Base-by-base conservation (phyloP, 768 basidiomycete genomes). In the Pisolithus orientalis region DNA sequence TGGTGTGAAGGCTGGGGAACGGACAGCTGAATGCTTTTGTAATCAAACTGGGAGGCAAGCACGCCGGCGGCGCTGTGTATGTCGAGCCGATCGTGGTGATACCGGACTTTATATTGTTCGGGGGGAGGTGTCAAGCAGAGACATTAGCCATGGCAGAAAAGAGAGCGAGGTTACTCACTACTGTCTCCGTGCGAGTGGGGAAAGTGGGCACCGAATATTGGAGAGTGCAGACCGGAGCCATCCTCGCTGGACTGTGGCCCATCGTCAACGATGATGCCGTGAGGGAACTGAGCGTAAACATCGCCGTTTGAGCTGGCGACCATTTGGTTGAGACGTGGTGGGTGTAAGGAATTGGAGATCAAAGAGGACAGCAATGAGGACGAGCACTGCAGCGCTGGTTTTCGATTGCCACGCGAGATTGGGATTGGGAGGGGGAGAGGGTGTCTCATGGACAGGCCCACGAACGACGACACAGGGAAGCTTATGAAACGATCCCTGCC, bases 171-270 rank as follows among this genome's bases (percentile, higher is more conserved):
- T 64, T 68, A 72, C 77, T 74, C 67, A 80, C 62, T 64, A 62
- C 71, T 76, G 76, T 78, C 75, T 55, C 72, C 70, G 71, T 74
- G 72, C 51, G 70, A 66, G 56, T 74, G 66, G 66, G 74, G 71
- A 59, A 72, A 76, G 27, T 72, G 71, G 46, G 76, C 65, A 51
- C 72, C 73, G 69, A 84, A 84, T 49, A 82, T 76, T 58, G 87
- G 86, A 2, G 87, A 87, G 60, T 86, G 84, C 24, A 88, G 69
- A 54, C 83, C 85, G 49, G 86, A 87, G 63, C 83, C 80, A 62
- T 87, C 86, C 63, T 87, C 85, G 66, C 83, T 85, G 24, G 84
- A 85, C 69, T 82, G 84, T 42, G 78, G 76, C 38, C 83, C 79
- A 61, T 87, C 84, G 64, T 86, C 86, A 53, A 74, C 68, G 54